Conservation (phyloP, 2,329 filamentous ascomycete genomes). For the Exserohilum turcica region DNA sequence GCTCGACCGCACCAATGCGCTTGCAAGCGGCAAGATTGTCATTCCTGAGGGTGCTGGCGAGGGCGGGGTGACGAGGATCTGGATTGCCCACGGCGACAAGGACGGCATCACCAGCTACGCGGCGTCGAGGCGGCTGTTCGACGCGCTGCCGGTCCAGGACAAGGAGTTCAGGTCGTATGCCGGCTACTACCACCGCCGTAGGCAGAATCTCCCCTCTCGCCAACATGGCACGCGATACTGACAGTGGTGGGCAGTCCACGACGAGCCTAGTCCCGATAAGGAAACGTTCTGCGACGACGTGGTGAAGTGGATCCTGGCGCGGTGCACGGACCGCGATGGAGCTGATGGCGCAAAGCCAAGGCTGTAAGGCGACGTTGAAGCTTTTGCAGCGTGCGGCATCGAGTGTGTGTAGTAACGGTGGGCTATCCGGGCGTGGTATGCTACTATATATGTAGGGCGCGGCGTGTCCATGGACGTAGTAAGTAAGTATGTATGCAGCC, state of each 20-base stretch:
- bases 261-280: slow-evolving; percentile 44
- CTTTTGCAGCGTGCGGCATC: slow-evolving; percentile 10
- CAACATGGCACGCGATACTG: slow-evolving; percentile 12
- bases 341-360: slow-evolving; percentile 40
- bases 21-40: slow-evolving; percentile 62
- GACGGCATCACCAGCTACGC: slow-evolving; percentile 72
- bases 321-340: slow-evolving; percentile 38
- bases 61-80: slow-evolving; percentile 66
- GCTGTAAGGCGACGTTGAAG: slow-evolving; percentile 27
- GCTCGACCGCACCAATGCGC: slow-evolving; percentile 71
- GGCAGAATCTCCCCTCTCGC: slow-evolving; percentile 25
- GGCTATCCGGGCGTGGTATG: too few species aligned
- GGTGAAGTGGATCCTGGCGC: slow-evolving; percentile 43
- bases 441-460: too few species aligned
- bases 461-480: background rate
- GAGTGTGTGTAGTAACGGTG: slow-evolving; percentile 5
- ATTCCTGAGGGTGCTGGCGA: slow-evolving; percentile 52
- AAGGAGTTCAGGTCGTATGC: slow-evolving; percentile 75
- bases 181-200: slow-evolving; percentile 75
- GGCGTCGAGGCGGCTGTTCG: slow-evolving; percentile 68
- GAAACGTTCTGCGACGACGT: slow-evolving; percentile 44
- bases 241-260: slow-evolving; percentile 43
- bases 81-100: slow-evolving; percentile 75
- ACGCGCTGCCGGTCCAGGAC: slow-evolving; percentile 64
- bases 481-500: too few species aligned